These are phyloP conservation scores for Pelargonium australe DNA, from an alignment of 441 rosid genomes.

Conservation along the genomic window DNA sequence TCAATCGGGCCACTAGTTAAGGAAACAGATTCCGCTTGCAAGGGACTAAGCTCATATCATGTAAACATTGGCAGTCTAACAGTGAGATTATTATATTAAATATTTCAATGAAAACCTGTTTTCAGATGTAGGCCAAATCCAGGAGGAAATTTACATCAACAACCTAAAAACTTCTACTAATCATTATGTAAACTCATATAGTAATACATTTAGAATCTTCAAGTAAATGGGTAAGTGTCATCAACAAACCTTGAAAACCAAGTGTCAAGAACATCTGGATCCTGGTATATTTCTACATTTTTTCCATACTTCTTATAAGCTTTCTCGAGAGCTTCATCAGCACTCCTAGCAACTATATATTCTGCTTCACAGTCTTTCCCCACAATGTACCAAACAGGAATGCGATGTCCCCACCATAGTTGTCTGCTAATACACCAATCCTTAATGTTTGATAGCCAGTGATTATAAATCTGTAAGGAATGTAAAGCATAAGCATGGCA, in stretches of 20 bases:
- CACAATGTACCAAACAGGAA: slow-evolving; percentile 92
- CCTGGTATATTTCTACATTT: slow-evolving; percentile 79
- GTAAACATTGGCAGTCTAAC: background rate
- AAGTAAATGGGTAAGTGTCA: background rate
- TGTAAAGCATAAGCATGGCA: slow-evolving; percentile 1
- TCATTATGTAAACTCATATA: slow-evolving; percentile 9
- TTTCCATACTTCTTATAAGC: slow-evolving; percentile 69
- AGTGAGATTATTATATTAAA: background rate
- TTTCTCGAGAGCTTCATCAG: slow-evolving; percentile 71
- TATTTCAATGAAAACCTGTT: background rate
- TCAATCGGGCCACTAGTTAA: background rate
- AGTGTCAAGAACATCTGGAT: slow-evolving; percentile 95
- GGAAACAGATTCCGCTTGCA: background rate
- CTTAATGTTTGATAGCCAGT: slow-evolving; percentile 91
- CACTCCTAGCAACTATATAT: slow-evolving; percentile 70
- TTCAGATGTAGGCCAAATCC: slow-evolving; percentile 8
- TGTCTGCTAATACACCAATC: slow-evolving; percentile 99
- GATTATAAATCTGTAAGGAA: slow-evolving; percentile 69
- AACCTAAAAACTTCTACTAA: background rate
- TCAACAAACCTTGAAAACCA: slow-evolving; percentile 88
- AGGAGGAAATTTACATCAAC: background rate
- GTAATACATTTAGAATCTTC: background rate
- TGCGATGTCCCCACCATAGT: slow-evolving; percentile 98
- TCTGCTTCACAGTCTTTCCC: slow-evolving; percentile 85
- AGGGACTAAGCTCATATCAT: background rate